phyloP scores from a whole-genome alignment of 2,329 filamentous ascomycete species.

The Whalleya microplaca region DNA sequence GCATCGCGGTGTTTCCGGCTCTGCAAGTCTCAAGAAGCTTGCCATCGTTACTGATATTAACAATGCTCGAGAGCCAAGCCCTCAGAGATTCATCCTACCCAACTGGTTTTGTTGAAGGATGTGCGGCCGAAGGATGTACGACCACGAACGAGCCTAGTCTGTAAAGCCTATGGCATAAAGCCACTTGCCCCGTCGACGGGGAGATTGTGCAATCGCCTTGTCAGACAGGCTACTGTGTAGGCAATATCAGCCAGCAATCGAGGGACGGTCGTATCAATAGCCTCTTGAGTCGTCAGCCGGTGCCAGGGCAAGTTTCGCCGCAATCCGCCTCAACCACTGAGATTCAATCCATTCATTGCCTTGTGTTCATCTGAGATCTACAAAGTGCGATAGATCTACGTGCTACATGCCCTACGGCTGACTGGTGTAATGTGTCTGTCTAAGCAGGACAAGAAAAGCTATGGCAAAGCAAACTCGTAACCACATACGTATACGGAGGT shows the following conservation, averaged over 20 bases:
- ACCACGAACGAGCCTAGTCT: background rate
- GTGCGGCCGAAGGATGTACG: constrained; percentile 1
- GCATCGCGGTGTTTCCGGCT: constrained; percentile 19
- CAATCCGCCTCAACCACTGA: background rate
- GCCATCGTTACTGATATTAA: constrained; percentile 24
- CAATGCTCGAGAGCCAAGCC: constrained; percentile 27
- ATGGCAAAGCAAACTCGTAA: constrained; percentile 22
- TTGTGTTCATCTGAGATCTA: background rate
- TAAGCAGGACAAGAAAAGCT: background rate
- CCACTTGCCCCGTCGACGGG: background rate
- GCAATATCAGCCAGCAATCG: background rate
- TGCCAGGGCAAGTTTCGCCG: background rate
- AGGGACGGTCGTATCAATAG: background rate
- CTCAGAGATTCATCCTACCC: constrained; percentile 17
- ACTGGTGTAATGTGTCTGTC: background rate
- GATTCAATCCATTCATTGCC: background rate
- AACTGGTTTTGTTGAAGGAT: background rate
- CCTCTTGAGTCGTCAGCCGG: background rate
- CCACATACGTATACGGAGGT: constrained; percentile 19
- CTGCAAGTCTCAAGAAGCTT: constrained; percentile 21
- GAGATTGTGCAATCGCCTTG: background rate
- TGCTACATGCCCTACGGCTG: background rate
- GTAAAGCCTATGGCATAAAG: background rate
- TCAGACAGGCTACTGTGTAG: background rate
- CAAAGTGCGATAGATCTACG: background rate